These are phyloP conservation scores for Lachnellula willkommii DNA, from an alignment of 2,329 filamentous ascomycete genomes.

Conservation along the genomic window DNA sequence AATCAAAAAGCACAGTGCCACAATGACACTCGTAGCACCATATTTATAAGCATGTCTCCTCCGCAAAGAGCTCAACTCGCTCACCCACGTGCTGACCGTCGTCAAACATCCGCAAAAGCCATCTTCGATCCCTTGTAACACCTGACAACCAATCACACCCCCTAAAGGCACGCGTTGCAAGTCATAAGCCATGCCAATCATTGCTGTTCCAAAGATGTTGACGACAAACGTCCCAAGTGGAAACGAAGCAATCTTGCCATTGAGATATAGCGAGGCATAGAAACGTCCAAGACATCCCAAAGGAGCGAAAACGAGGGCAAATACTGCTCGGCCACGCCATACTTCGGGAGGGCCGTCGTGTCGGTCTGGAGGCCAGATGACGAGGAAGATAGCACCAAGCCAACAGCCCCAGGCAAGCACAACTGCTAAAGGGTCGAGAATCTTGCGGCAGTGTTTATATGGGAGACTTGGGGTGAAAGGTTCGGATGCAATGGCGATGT, in stretches of 20 bases:
- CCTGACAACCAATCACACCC: conserved; percentile 58
- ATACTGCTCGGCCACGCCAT: conserved; percentile 73
- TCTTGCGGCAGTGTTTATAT: conserved; percentile 48
- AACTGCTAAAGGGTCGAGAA: conserved; percentile 60
- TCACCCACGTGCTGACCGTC: conserved; percentile 63
- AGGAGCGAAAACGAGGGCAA: conserved; percentile 78
- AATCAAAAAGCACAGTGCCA: conserved; percentile 55
- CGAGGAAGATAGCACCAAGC: conserved; percentile 69
- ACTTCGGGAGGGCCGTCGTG: conserved; percentile 40
- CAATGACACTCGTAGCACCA: conserved; percentile 53
- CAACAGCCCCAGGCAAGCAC: conserved; percentile 68
- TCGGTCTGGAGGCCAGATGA: conserved; percentile 62
- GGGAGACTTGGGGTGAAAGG: conserved; percentile 55
- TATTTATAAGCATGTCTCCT: conserved; percentile 63
- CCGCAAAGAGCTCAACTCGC: conserved; percentile 51
- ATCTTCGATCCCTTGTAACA: conserved; percentile 61
- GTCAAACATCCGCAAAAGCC: conserved; percentile 64
- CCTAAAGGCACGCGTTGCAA: conserved; percentile 60
- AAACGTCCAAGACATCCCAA: conserved; percentile 71
- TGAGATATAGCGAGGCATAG: conserved; percentile 67
- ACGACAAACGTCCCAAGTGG: conserved; percentile 81
- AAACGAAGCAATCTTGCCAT: conserved; percentile 60
- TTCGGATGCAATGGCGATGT: conserved; percentile 62
- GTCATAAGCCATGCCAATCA: conserved; percentile 74
- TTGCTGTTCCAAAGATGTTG: conserved; percentile 70